These are phyloP conservation scores for Asterochloris sp. DNA, from an alignment of 139 green algal species.

Conservation along the genomic window DNA sequence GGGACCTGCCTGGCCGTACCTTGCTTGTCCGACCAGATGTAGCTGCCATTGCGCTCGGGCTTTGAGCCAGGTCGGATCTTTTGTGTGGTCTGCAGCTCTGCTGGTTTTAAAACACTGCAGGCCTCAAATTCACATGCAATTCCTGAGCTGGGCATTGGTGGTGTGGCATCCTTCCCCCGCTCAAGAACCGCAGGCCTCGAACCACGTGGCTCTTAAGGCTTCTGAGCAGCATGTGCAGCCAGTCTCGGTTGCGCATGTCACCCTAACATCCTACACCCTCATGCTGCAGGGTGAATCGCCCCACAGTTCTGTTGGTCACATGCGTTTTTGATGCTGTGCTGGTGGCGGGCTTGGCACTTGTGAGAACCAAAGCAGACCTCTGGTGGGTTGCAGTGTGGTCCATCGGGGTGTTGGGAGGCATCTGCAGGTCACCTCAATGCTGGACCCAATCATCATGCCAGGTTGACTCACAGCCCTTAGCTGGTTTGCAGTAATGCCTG, in stretches of 20 bases:
- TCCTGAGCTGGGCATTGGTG: background rate
- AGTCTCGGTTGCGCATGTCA: background rate
- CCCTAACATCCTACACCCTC: background rate
- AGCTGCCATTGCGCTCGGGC: no score
- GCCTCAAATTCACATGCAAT: background rate
- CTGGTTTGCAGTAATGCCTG: no score
- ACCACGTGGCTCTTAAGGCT: background rate
- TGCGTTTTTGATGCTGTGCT: conserved; percentile 4
- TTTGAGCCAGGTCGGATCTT: no score
- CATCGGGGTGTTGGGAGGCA: background rate
- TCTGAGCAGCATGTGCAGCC: no score
- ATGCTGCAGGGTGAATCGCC: conserved; percentile 30
- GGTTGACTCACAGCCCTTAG: no score
- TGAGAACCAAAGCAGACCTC: conserved; percentile 1
- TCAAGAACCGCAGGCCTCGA: background rate
- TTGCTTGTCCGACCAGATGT: background rate
- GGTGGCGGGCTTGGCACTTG: conserved; percentile 14
- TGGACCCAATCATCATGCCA: no score
- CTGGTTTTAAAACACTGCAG: no score
- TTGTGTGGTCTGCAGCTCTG: no score
- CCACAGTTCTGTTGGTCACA: conserved; percentile 23
- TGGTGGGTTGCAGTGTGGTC: conserved; percentile 13
- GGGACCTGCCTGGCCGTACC: background rate
- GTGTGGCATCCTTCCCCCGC: background rate
- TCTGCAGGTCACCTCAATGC: background rate